These are phyloP conservation scores for Mimosa pudica DNA, from an alignment of 306 rosid species.

Conservation along the genomic window DNA sequence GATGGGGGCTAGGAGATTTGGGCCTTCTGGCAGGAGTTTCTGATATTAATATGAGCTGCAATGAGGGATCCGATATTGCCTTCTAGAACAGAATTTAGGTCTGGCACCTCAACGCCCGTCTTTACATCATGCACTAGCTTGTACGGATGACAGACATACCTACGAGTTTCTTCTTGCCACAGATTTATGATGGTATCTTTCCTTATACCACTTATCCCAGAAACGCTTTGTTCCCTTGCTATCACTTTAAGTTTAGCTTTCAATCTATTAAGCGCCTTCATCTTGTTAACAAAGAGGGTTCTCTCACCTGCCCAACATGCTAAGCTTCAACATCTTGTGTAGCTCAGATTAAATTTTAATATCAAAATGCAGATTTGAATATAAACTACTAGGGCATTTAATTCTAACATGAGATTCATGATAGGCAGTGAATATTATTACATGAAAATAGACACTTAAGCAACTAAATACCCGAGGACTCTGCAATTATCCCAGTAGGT, in stretches of 20 bases:
- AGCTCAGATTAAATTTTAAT: neutral
- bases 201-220: slow-evolving; percentile 44
- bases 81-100: slow-evolving; percentile 58
- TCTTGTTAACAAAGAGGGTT: slow-evolving; percentile 70
- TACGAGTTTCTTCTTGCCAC: slow-evolving; percentile 57
- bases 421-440: slow-evolving; percentile 6
- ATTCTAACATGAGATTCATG: slow-evolving; percentile 1
- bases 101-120: slow-evolving; percentile 65
- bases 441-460: neutral
- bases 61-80: slow-evolving; percentile 77
- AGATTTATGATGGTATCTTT: slow-evolving; percentile 48
- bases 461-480: slow-evolving; percentile 61
- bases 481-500: slow-evolving; percentile 65
- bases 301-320: slow-evolving; percentile 65
- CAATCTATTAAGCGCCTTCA: slow-evolving; percentile 78
- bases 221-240: slow-evolving; percentile 68
- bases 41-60: slow-evolving; percentile 63
- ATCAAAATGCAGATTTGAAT: neutral
- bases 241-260: slow-evolving; percentile 70
- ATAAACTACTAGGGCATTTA: neutral
- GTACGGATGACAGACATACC: slow-evolving; percentile 56
- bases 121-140: slow-evolving; percentile 68
- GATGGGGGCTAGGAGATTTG: neutral
- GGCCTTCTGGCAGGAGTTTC: slow-evolving; percentile 38
- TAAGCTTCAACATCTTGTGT: neutral